A percentile compares a stretch with the other conserved stretches of the same genome.
Conservation (phyloP, 2,329 filamentous ascomycete species). For the Fusarium ramigenum region DNA sequence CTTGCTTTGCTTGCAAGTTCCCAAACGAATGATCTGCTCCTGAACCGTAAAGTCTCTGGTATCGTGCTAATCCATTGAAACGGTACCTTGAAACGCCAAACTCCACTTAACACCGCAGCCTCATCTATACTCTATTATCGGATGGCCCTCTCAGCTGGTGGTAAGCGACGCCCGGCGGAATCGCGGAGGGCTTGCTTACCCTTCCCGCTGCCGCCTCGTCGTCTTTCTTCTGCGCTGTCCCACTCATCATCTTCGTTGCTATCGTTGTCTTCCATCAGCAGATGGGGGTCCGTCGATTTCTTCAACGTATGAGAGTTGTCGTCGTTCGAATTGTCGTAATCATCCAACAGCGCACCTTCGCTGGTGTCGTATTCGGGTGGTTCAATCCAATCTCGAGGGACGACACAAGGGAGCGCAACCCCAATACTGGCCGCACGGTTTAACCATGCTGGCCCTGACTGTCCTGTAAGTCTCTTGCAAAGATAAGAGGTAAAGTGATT, state of each 20-base stretch:
- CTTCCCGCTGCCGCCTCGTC: conserved; percentile 52
- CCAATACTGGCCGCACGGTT: conserved; percentile 88
- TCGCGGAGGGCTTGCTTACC: conserved; percentile 59
- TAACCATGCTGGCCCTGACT: conserved; percentile 76
- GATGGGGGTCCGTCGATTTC: conserved; percentile 48
- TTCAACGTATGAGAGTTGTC: conserved; percentile 70
- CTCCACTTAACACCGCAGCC: conserved; percentile 23
- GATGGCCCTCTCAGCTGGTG: conserved; percentile 63
- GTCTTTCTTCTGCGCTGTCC: conserved; percentile 58
- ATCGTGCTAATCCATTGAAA: conserved; percentile 39
- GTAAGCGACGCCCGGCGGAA: conserved; percentile 60
- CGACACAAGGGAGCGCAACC: conserved; percentile 81
- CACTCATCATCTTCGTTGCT: conserved; percentile 49
- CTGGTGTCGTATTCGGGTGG: conserved; percentile 79
- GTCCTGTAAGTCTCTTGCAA: conserved; percentile 76
- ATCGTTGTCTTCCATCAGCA: conserved; percentile 43
- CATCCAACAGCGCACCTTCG: conserved; percentile 74
- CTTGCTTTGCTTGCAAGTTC: conserved; percentile 28
- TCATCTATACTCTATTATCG: conserved; percentile 27
- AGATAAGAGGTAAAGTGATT: conserved; percentile 87
- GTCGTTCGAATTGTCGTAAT: conserved; percentile 62
- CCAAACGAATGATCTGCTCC: conserved; percentile 35
- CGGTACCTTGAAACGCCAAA: conserved; percentile 35
- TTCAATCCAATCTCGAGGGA: conserved; percentile 83
- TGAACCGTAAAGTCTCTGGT: conserved; percentile 37